These are phyloP conservation scores for Brasenia schreberi DNA, from an alignment of 164 flowering plant genomes.

Conservation along the genomic window DNA sequence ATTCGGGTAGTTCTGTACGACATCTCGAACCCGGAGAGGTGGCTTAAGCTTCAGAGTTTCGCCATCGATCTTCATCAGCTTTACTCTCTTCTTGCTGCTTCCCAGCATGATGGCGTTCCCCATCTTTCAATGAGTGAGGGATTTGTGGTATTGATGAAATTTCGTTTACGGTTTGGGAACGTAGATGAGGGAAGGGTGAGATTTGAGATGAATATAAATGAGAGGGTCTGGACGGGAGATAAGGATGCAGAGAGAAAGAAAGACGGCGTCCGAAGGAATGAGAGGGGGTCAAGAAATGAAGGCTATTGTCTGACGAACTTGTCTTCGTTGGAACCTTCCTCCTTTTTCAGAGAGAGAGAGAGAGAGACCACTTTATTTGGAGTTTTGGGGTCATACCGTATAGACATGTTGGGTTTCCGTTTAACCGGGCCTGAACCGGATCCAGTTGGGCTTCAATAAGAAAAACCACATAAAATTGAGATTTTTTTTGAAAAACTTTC, in stretches of 20 bases:
- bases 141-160: neutral
- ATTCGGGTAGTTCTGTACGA: conserved; percentile 31
- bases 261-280: neutral
- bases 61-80: conserved; percentile 46
- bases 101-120: conserved; percentile 40
- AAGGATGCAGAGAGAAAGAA: neutral
- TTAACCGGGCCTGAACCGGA: too few species aligned
- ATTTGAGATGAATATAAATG: neutral
- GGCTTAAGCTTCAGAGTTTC: conserved; percentile 32
- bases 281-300: neutral
- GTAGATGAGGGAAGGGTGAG: neutral
- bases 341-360: neutral
- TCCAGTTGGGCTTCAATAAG: too few species aligned
- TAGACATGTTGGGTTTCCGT: too few species aligned
- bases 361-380: neutral
- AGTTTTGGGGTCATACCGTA: too few species aligned
- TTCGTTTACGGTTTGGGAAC: neutral
- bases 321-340: neutral
- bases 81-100: conserved; percentile 20
- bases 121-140: conserved; percentile 12
- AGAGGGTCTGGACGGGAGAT: neutral
- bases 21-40: conserved; percentile 23
- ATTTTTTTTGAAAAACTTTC: too few species aligned
- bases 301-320: neutral
- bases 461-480: too few species aligned